These are phyloP conservation scores for Hylodesmum podocarpum DNA, from an alignment of 306 rosid species.

Conservation along the genomic window DNA sequence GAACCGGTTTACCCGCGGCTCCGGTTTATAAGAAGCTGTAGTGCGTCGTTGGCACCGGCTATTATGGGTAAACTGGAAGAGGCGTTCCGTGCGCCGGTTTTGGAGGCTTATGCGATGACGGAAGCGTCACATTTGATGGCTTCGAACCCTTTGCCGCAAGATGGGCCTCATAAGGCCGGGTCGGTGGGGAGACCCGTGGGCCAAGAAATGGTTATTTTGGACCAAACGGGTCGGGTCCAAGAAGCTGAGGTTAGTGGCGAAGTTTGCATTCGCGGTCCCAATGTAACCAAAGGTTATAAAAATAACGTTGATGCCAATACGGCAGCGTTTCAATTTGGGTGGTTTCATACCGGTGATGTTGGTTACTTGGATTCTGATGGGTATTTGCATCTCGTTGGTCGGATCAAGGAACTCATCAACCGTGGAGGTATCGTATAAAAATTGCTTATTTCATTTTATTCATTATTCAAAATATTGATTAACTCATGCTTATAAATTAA, in stretches of 20 bases:
- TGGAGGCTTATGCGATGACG: conserved; percentile 96
- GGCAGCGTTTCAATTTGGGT: conserved; percentile 62
- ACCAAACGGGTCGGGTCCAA: conserved; percentile 49
- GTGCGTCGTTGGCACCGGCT: conserved; percentile 84
- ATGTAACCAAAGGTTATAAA: conserved; percentile 85
- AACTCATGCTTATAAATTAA: neutral
- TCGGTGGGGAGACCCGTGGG: conserved; percentile 89
- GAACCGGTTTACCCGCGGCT: conserved; percentile 70
- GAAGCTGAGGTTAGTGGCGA: conserved; percentile 48
- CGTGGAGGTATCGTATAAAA: conserved; percentile 73
- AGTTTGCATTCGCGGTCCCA: conserved; percentile 77
- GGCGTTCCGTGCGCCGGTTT: conserved; percentile 75
- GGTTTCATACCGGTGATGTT: conserved; percentile 94
- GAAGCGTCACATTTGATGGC: conserved; percentile 86
- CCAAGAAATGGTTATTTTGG: conserved; percentile 67
- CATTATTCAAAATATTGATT: neutral
- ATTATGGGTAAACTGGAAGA: conserved; percentile 64
- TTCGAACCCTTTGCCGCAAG: conserved; percentile 76
- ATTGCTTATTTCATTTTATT: neutral
- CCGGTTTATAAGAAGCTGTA: conserved; percentile 84
- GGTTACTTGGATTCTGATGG: conserved; percentile 79
- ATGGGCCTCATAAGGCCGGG: conserved; percentile 82
- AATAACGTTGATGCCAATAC: conserved; percentile 69
- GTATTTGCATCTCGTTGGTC: conserved; percentile 88
- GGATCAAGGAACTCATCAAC: conserved; percentile 92